phyloP scores from a whole-genome alignment of 495 filamentous ascomycete species.

The Tuber umbilicatum region DNA sequence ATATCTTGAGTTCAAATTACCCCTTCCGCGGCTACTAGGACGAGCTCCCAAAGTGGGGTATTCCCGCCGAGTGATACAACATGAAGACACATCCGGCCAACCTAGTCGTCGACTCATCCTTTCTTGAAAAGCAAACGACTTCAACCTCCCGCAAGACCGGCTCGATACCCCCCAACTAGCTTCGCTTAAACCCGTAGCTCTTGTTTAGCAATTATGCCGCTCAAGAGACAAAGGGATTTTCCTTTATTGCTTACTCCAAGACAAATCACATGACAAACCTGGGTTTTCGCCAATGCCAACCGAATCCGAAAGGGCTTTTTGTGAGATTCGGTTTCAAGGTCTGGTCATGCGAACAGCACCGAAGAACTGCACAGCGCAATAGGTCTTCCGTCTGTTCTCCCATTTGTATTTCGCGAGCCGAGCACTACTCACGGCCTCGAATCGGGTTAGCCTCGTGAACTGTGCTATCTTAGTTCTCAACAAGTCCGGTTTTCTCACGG shows the following conservation, averaged over 20 bases:
- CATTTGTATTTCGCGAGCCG: too few species aligned
- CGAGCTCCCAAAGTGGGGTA: too few species aligned
- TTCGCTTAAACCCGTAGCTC: background rate
- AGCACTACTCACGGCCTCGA: too few species aligned
- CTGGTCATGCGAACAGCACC: too few species aligned
- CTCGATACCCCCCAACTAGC: background rate
- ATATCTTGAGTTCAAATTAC: too few species aligned
- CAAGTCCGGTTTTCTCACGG: background rate
- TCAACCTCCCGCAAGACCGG: background rate
- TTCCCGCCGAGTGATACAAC: background rate
- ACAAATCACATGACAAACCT: background rate
- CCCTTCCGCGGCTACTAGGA: too few species aligned
- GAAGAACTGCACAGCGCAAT: too few species aligned
- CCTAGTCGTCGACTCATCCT: background rate
- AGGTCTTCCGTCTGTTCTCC: too few species aligned
- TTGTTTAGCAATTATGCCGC: background rate
- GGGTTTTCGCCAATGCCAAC: background rate
- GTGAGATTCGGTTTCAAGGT: background rate
- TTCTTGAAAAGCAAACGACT: too few species aligned
- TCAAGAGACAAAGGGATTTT: background rate
- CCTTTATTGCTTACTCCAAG: background rate
- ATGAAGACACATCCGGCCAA: background rate
- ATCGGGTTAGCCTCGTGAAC: background rate
- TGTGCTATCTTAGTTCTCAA: background rate
- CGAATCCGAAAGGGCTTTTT: background rate